These are phyloP conservation scores for Aspergillus sp. DNA, from an alignment of 2,329 filamentous ascomycete species.

Conservation along the genomic window DNA sequence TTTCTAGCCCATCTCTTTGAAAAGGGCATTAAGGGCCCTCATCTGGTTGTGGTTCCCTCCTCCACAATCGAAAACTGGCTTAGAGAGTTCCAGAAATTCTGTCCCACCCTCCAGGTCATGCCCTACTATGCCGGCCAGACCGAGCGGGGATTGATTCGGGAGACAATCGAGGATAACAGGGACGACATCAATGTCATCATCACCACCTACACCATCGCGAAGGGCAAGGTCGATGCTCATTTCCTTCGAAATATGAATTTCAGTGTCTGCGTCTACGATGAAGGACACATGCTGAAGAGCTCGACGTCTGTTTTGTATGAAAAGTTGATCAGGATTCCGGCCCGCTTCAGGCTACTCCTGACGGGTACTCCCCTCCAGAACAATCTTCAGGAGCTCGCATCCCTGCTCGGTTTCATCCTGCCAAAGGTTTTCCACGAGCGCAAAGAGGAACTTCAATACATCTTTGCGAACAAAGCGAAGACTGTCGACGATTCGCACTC, in stretches of 20 bases:
- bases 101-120: constrained; percentile 69
- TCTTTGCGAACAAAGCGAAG: constrained; percentile 90
- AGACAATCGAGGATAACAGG: constrained; percentile 63
- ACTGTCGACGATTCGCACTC: constrained; percentile 72
- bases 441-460: constrained; percentile 74
- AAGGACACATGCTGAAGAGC: constrained; percentile 93
- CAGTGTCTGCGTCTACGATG: constrained; percentile 74
- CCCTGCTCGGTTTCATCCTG: constrained; percentile 91
- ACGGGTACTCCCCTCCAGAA: constrained; percentile 94
- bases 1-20: constrained; percentile 83
- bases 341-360: constrained; percentile 81
- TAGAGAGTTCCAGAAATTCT: constrained; percentile 84
- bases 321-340: constrained; percentile 72
- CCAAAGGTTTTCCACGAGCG: constrained; percentile 76
- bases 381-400: constrained; percentile 88
- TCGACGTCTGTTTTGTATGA: constrained; percentile 77
- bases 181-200: constrained; percentile 68
- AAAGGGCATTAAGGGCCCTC: constrained; percentile 65
- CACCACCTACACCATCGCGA: constrained; percentile 70
- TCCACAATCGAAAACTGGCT: constrained; percentile 97
- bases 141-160: constrained; percentile 67
- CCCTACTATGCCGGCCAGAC: constrained; percentile 71
- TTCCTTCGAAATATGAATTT: constrained; percentile 64
- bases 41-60: constrained; percentile 86
- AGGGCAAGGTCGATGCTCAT: constrained; percentile 59